Evolutionary conservation across 2,329 filamentous ascomycete genomes (phyloP).

Genomic region (Neospermospora avenae): DNA sequence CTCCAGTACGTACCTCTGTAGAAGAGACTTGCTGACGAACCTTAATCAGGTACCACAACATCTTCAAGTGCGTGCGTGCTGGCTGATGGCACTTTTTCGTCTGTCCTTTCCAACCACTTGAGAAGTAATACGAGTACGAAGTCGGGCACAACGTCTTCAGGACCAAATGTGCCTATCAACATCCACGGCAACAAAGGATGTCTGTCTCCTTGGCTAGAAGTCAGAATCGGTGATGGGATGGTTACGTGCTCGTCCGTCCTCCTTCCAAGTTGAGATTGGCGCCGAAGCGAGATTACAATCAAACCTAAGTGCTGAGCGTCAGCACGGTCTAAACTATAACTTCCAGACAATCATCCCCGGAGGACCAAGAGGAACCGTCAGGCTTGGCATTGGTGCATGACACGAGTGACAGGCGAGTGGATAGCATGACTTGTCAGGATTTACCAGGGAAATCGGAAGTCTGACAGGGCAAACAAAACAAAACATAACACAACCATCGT

Average conservation of each 20-base stretch:
- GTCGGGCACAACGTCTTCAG: neutral
- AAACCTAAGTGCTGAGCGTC: neutral
- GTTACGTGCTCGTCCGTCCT: slow-evolving; percentile 22
- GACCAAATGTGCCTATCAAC: neutral
- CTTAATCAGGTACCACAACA: too few relatives aligned
- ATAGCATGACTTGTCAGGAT: neutral
- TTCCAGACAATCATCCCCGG: neutral
- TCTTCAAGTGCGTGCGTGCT: neutral
- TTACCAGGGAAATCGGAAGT: too few relatives aligned
- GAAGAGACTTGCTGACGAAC: too few relatives aligned
- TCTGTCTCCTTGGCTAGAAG: neutral
- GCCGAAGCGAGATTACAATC: slow-evolving; percentile 22
- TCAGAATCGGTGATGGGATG: slow-evolving; percentile 3
- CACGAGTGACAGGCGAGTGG: neutral
- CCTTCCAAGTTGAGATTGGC: slow-evolving; percentile 21
- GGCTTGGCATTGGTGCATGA: neutral
- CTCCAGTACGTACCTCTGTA: too few relatives aligned
- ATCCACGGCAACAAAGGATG: neutral
- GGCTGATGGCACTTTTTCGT: too few relatives aligned
- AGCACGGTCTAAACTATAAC: slow-evolving; percentile 1
- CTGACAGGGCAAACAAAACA: neutral
- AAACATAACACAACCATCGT: neutral
- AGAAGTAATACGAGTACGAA: neutral
- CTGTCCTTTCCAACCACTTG: too few relatives aligned
- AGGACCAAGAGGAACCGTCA: neutral